Evolutionary conservation across 164 flowering plant species (phyloP), one percentile per base, ranked within the genome.

Genomic region (Vitis rupestris): DNA sequence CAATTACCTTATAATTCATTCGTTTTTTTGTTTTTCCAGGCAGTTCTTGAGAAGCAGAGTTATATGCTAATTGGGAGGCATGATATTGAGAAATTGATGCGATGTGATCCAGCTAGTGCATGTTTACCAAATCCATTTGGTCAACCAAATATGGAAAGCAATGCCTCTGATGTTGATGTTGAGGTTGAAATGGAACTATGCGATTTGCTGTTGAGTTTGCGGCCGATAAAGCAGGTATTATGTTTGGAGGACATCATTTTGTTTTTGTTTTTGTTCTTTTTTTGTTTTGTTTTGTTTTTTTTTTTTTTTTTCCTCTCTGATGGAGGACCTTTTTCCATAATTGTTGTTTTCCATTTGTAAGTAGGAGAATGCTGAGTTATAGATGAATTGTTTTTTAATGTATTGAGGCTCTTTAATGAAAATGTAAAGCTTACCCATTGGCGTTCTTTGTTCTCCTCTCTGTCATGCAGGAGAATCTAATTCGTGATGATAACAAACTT

Each of bases 51-150:
- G 83, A 96, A 93, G 85, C 99, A 83, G 76, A 91, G 97, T 76
- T 96, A 96, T 74, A 93, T 92, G 99, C 96, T 96, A 30, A 92
- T 93, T 65, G 99, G 99, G 59, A 88, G 99, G 77, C 92, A 96
- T 80, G 99, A 93, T 68, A 76, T 96, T 68, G 99, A 96, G 73
- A 91, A 81, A 70, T 82, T 96, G 79, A 85, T 93, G 98, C 82
- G 85, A 67, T 84, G 72, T 76, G 99, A 96, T 74, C 93, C 97
- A 30, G 84, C 97, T 12, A 90, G 95, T 84, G 79, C 87, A 52
- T 89, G 81, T 78, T 81, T 96, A 58, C 94, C 89, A 37, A 80
- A 75, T 84, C 76, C 88, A 16, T 69, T 66, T 66, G 86, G 81
- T 65, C 91, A 83, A 62, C 67, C 74, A 63, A 74, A 75, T 58